Base-by-base conservation (phyloP, 1,284 basidiomycete species). In the Moesziomyces sp. region DNA sequence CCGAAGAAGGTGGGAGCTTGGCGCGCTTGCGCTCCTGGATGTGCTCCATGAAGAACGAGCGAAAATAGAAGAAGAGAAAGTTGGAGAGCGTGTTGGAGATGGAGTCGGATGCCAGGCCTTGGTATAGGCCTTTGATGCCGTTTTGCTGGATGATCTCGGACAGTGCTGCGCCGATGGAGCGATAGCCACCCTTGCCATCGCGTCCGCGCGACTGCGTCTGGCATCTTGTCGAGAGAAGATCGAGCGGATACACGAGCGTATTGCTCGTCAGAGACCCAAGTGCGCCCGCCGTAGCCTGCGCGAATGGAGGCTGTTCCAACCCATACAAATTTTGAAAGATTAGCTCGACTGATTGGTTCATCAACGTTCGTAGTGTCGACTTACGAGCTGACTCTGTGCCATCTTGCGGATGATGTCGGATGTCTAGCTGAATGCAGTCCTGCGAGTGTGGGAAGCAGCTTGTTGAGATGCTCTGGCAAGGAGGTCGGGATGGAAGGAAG, bases 201-300 rank as follows among this genome's bases (percentile, higher is more conserved):
- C 60, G 54, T 9, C 60, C 73, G 16, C 71, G 23, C 1, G 77
- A 74, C 50, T 71, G 76, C 7, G 79, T 81, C 69, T 87, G 86
- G 28, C 82, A 73, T 5, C 85, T 70, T 0, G 86, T 86, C 1
- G 85, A 85, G 49, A 86, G 80, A 2, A 86, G 83, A 58, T 87
- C 87, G 18, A 87, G 80, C 11, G 87, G 87, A 65, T 86, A 87
- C 23, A 86, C 85, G 47, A 87, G 77, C 2, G 83, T 84, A 74
- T 86, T 87, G 48, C 83, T 84, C 10, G 86, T 82, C 21, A 84
- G 82, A 0, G 85, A 85, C 14, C 86, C 86, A 1, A 86, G 51
- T 0, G 85, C 84, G 3, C 85, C 86, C 0, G 86, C 81, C 6
- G 84, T 84, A 0, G 86, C 86, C 65, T 87, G 86, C 0, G 85